These are phyloP conservation scores for Boletus smithii DNA, from an alignment of 1,284 basidiomycete genomes.

Conservation along the genomic window DNA sequence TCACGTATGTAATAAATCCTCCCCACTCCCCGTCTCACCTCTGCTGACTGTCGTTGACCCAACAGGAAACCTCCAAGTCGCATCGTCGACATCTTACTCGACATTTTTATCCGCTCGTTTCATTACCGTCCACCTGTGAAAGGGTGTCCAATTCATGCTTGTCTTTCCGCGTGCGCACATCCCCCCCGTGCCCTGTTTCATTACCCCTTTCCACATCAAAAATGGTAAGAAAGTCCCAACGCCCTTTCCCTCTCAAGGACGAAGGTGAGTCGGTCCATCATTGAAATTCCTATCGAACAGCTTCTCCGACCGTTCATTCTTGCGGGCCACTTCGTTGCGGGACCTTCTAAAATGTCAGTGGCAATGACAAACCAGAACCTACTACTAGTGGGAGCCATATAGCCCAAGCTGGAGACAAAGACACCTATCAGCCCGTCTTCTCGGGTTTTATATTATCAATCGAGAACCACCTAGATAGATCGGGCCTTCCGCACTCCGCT, in stretches of 20 bases:
- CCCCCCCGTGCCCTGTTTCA: conserved; percentile 15
- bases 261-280: conserved; percentile 12
- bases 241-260: conserved; percentile 5
- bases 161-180: conserved; percentile 7
- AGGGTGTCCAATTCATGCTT: conserved; percentile 5
- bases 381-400: conserved; percentile 5
- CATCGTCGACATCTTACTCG: conserved; percentile 1
- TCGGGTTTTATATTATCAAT: conserved; percentile 10
- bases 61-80: conserved; percentile 12
- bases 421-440: conserved; percentile 5
- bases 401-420: conserved; percentile 2
- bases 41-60: conserved; percentile 1
- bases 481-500: conserved; percentile 2
- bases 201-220: conserved; percentile 16
- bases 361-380: conserved; percentile 13
- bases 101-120: conserved; percentile 9
- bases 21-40: neutral
- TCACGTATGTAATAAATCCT: conserved; percentile 24
- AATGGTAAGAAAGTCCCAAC: conserved; percentile 4
- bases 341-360: conserved; percentile 7
- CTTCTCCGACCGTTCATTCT: conserved; percentile 11
- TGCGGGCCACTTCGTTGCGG: conserved; percentile 1
- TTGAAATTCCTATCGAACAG: conserved; percentile 12
- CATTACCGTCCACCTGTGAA: conserved; percentile 23
- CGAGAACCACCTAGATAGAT: conserved; percentile 10